Evolutionary conservation across 176 grass and related monocot genomes (phyloP).

Genomic region (Poa pratensis): DNA sequence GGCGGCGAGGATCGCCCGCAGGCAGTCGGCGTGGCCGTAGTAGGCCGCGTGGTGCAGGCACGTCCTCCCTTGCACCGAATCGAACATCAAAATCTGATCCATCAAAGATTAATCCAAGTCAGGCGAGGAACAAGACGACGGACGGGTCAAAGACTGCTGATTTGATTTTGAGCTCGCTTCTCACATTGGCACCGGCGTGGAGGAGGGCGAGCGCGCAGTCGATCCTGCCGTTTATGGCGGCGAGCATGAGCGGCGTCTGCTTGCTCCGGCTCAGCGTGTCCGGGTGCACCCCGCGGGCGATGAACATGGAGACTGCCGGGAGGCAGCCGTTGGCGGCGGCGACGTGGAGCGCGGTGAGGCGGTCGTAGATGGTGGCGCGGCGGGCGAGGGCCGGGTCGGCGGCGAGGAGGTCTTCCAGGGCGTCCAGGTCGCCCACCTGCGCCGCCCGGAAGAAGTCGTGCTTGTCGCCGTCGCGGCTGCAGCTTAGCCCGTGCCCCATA

Average conservation of each 20-base stretch:
- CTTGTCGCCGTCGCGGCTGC: conserved; percentile 54
- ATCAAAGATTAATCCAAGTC: background rate
- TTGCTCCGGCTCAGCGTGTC: conserved; percentile 61
- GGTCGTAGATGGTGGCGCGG: conserved; percentile 62
- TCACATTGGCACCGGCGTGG: conserved; percentile 68
- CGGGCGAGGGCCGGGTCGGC: conserved; percentile 40
- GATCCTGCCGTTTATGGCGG: conserved; percentile 59
- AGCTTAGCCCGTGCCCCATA: conserved; percentile 73
- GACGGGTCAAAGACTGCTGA: background rate
- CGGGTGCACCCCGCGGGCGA: conserved; percentile 44
- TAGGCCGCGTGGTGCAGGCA: conserved; percentile 77
- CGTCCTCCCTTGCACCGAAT: conserved; percentile 61
- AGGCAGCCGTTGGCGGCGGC: conserved; percentile 63
- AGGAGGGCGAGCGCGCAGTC: conserved; percentile 59
- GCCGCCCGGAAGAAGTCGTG: conserved; percentile 65
- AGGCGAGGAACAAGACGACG: background rate
- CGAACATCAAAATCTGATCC: conserved; percentile 68
- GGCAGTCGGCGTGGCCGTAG: conserved; percentile 64
- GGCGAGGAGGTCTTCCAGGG: conserved; percentile 37
- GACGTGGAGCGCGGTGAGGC: conserved; percentile 66
- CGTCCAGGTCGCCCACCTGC: conserved; percentile 51
- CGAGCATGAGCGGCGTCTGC: conserved; percentile 68
- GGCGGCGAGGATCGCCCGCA: conserved; percentile 51
- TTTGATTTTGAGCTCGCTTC: background rate
- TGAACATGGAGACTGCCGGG: conserved; percentile 42